A percentile compares a stretch with the other conserved stretches of the same genome.
Conservation (phyloP, 139 green algal genomes). For the Chlamydomonas urium region DNA sequence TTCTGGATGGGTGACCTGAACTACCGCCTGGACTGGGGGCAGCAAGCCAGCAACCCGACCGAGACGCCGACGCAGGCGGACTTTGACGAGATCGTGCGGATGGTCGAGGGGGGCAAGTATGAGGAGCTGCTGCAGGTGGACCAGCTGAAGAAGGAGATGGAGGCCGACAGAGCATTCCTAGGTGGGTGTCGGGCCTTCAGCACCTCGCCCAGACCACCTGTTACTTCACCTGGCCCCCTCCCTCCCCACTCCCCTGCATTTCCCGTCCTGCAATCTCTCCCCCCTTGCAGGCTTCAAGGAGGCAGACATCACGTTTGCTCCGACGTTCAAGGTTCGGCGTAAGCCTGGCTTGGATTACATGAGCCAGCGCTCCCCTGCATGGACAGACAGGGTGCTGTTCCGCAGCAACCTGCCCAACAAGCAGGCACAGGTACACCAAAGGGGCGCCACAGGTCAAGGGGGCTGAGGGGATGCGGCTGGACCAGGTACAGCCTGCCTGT, state of each 20-base stretch:
- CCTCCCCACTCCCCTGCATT: too few relatives aligned
- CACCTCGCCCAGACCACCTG: too few relatives aligned
- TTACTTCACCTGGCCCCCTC: too few relatives aligned
- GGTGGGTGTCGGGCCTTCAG: too few relatives aligned
- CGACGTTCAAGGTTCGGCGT: constrained; percentile 60
- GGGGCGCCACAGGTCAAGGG: too few relatives aligned
- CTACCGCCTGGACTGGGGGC: constrained; percentile 55
- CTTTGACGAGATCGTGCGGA: constrained; percentile 32
- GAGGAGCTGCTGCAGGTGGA: background rate
- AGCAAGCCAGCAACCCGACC: constrained; percentile 28
- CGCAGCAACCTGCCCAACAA: constrained; percentile 48
- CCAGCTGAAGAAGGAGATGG: constrained; percentile 22
- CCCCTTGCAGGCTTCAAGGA: constrained; percentile 67
- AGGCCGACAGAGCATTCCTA: constrained; percentile 38
- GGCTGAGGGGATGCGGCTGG: too few relatives aligned
- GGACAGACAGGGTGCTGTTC: constrained; percentile 69
- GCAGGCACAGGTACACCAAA: constrained; percentile 21
- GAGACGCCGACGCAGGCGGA: constrained; percentile 40
- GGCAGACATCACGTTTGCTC: constrained; percentile 48
- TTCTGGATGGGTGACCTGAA: constrained; percentile 73
- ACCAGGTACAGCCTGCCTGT: too few relatives aligned
- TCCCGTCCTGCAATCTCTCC: too few relatives aligned
- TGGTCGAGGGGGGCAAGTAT: background rate
- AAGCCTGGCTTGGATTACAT: constrained; percentile 37
- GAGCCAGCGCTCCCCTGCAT: constrained; percentile 58